phyloP scores from a whole-genome alignment of 164 flowering plant species.

The Aristolochia fimbriata region DNA sequence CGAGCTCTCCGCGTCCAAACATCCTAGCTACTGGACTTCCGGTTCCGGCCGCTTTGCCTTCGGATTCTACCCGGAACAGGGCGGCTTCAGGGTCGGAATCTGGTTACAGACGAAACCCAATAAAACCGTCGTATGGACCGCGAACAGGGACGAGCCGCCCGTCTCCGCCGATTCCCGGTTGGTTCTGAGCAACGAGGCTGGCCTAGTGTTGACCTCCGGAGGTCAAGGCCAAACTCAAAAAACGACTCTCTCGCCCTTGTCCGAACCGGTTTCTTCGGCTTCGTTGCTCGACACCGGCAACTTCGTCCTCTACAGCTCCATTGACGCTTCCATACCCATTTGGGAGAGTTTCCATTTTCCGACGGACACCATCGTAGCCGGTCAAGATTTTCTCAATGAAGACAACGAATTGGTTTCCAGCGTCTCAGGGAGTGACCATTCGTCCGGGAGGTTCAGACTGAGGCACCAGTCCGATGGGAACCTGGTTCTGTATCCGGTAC shows the following conservation, averaged over 20 bases:
- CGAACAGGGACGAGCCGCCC: conserved; percentile 16
- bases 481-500: conserved; percentile 21
- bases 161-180: conserved; percentile 13
- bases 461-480: conserved; percentile 24
- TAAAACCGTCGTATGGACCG: conserved; percentile 30
- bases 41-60: conserved; percentile 34
- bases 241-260: neutral
- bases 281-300: conserved; percentile 39
- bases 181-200: conserved; percentile 9
- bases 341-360: conserved; percentile 10
- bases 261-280: conserved; percentile 13
- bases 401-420: conserved; percentile 14
- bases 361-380: conserved; percentile 39
- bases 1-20: conserved; percentile 14
- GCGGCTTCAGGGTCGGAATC: conserved; percentile 19
- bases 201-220: too few relatives aligned
- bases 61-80: conserved; percentile 16
- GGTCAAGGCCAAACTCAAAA: neutral
- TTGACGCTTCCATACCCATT: neutral
- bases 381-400: conserved; percentile 15
- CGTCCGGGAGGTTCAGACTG: conserved; percentile 28
- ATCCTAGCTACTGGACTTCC: conserved; percentile 21
- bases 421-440: conserved; percentile 16
- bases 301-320: conserved; percentile 16
- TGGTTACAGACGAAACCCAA: conserved; percentile 28